A percentile compares a stretch with the other conserved stretches of the same genome.
phyloP scores from a whole-genome alignment of 2,329 filamentous ascomycete species.

The Ophiostoma populinum region DNA sequence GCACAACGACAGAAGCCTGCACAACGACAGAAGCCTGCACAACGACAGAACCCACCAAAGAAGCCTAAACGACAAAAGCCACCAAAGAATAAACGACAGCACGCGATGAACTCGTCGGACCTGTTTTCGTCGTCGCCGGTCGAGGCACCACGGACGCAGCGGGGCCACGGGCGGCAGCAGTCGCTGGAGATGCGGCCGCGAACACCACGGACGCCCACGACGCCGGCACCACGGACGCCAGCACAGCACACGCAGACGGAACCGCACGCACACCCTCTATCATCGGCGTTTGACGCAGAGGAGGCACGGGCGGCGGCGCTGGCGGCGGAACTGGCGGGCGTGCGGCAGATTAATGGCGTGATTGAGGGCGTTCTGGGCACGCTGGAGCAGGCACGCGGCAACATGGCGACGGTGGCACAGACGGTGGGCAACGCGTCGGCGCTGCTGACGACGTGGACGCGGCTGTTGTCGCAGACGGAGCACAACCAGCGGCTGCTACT shows the following conservation, averaged over 20 bases:
- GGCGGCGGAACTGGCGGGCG: constrained; percentile 61
- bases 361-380: constrained; percentile 65
- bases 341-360: constrained; percentile 73
- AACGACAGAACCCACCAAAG: background rate
- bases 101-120: constrained; percentile 12
- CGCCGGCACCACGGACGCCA: constrained; percentile 29
- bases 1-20: no score
- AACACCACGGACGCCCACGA: constrained; percentile 13
- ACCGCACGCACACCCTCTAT: constrained; percentile 11
- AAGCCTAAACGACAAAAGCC: background rate
- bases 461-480: constrained; percentile 90
- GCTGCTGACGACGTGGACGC: constrained; percentile 86
- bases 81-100: no score
- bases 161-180: no score
- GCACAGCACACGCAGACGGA: constrained; percentile 15
- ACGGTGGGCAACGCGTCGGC: constrained; percentile 80
- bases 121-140: constrained; percentile 13
- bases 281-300: constrained; percentile 37
- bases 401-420: constrained; percentile 74
- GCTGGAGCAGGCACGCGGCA: constrained; percentile 52
- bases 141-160: no score
- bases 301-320: constrained; percentile 58
- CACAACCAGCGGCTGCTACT: constrained; percentile 89
- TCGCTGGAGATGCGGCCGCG: no score
- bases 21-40: no score